A percentile compares a stretch with the other conserved stretches of the same genome.
Conservation (phyloP, 1,284 basidiomycete genomes). For the Jaminaea rosea region DNA sequence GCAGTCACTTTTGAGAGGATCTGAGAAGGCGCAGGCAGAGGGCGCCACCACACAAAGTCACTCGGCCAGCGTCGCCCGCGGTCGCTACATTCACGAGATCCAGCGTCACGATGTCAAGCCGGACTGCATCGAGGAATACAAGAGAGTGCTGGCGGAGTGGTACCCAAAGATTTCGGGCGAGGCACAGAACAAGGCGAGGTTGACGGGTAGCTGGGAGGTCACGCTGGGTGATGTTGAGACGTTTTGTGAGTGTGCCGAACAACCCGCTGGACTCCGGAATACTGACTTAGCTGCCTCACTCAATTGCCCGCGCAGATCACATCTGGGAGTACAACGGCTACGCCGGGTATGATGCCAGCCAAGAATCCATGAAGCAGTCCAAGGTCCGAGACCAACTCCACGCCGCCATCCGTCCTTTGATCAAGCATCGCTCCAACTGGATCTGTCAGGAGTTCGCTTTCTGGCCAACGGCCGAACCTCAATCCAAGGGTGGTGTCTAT, state of each 20-base stretch:
- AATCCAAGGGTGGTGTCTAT: constrained; percentile 23
- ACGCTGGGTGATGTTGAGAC: constrained; percentile 40
- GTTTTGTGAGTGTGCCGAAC: constrained; percentile 19
- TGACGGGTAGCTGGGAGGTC: constrained; percentile 39
- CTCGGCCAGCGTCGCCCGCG: constrained; percentile 26
- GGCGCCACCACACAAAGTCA: constrained; percentile 20
- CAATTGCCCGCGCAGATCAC: constrained; percentile 16
- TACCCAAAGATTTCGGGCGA: constrained; percentile 26
- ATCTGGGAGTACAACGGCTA: constrained; percentile 45
- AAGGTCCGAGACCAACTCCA: constrained; percentile 11
- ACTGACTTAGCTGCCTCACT: neutral
- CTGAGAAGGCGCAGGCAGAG: constrained; percentile 26
- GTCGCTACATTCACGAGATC: constrained; percentile 43
- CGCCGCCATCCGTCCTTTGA: constrained; percentile 12
- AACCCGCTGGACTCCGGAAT: neutral
- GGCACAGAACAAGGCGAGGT: constrained; percentile 12
- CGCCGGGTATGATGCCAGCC: constrained; percentile 33
- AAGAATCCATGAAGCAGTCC: constrained; percentile 14
- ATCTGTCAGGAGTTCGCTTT: constrained; percentile 44
- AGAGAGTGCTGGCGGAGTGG: constrained; percentile 21
- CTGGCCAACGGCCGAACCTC: constrained; percentile 29
- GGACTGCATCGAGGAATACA: constrained; percentile 28
- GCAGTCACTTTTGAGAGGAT: constrained; percentile 34
- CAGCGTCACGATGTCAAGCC: constrained; percentile 35
- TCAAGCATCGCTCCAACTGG: constrained; percentile 35